These are phyloP conservation scores for Colletotrichum salicis DNA, from an alignment of 2,329 filamentous ascomycete genomes.

Conservation along the genomic window DNA sequence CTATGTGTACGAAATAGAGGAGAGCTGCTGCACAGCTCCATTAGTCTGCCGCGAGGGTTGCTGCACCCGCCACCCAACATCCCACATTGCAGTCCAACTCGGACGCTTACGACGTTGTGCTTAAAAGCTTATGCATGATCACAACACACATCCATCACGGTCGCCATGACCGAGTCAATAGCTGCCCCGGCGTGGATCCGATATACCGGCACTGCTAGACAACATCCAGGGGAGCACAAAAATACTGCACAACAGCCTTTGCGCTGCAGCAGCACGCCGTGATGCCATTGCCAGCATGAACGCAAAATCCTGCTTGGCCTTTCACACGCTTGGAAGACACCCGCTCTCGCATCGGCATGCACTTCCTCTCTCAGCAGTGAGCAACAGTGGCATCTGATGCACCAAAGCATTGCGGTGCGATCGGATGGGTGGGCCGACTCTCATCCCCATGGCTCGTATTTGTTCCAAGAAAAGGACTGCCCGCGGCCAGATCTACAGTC, in stretches of 20 bases:
- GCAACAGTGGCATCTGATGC: not conserved
- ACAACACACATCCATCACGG: no score
- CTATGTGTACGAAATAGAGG: not conserved
- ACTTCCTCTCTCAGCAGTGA: constrained; percentile 6
- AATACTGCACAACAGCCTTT: not conserved
- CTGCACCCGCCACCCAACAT: constrained; percentile 1
- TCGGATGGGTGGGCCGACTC: constrained; percentile 26
- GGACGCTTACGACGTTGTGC: not conserved
- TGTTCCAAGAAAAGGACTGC: constrained; percentile 34
- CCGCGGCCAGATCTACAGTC: constrained; percentile 28
- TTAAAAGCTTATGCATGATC: constrained; percentile 10
- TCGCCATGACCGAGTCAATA: not conserved
- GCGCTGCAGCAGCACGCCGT: not conserved
- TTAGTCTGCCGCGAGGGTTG: not conserved
- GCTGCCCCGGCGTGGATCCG: not conserved
- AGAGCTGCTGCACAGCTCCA: not conserved
- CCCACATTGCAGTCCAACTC: not conserved
- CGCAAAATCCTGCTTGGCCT: not conserved
- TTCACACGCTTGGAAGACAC: not conserved
- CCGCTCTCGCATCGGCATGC: not conserved
- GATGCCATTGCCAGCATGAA: not conserved
- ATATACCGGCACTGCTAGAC: not conserved
- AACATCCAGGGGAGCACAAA: not conserved
- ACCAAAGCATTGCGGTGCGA: constrained; percentile 3
- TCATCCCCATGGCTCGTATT: constrained; percentile 27